phyloP scores from a whole-genome alignment of 768 basidiomycete species.

The Candolleomyces efflorescens region DNA sequence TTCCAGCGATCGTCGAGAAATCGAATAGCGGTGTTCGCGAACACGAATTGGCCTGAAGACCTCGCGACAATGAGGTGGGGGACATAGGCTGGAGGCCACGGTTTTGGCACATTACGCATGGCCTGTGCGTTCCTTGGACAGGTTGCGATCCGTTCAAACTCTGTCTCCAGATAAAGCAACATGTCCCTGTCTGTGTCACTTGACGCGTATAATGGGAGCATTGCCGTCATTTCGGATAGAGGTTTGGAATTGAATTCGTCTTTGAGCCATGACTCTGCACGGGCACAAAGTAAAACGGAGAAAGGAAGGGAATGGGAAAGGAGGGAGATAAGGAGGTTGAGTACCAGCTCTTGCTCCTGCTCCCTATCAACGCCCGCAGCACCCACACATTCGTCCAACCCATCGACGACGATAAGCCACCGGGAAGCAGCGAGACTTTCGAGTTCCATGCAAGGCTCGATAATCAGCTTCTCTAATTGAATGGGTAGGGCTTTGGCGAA shows the following conservation, averaged over 20 bases:
- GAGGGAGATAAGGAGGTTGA: slow-evolving; percentile 2
- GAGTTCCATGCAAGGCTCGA: not conserved
- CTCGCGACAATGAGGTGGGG: slow-evolving; percentile 12
- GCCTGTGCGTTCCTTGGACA: not conserved
- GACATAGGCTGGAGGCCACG: slow-evolving; percentile 16
- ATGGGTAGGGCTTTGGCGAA: not conserved
- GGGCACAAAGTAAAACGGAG: slow-evolving; percentile 22
- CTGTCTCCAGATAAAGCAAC: slow-evolving; percentile 10
- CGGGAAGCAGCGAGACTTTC: not conserved
- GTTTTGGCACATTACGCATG: not conserved
- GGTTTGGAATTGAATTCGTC: slow-evolving; percentile 7
- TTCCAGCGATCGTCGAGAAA: slow-evolving; percentile 14
- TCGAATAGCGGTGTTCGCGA: slow-evolving; percentile 16
- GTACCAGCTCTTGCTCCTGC: slow-evolving; percentile 13
- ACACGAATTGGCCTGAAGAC: slow-evolving; percentile 23
- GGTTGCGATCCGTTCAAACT: slow-evolving; percentile 8
- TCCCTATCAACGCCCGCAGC: not conserved
- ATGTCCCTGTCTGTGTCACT: slow-evolving; percentile 16
- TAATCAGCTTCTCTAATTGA: slow-evolving; percentile 7
- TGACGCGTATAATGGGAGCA: not conserved
- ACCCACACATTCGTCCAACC: slow-evolving; percentile 5
- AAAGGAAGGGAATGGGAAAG: slow-evolving; percentile 11
- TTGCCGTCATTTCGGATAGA: not conserved
- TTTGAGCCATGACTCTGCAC: slow-evolving; percentile 22
- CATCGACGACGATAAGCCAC: slow-evolving; percentile 1